These are phyloP conservation scores for Ambrosiella xylebori DNA, from an alignment of 2,329 filamentous ascomycete species.

Conservation along the genomic window DNA sequence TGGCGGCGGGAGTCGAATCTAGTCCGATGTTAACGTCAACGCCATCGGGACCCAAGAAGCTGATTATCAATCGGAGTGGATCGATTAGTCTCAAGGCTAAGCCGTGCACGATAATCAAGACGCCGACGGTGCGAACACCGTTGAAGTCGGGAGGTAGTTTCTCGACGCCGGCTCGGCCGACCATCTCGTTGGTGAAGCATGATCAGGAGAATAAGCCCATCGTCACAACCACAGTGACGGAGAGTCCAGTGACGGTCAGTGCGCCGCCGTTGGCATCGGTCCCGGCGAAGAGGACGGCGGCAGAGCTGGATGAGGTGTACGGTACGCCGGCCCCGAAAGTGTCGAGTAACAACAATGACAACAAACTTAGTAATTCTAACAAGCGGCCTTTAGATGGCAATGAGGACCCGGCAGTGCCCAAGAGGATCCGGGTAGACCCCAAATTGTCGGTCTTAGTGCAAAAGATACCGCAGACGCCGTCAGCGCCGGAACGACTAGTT, in stretches of 20 bases:
- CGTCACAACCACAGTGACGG: not conserved
- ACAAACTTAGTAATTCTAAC: not conserved
- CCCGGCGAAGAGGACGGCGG: not conserved
- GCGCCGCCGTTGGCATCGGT: not conserved
- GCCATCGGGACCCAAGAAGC: conserved; percentile 9
- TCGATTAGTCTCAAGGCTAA: conserved; percentile 12
- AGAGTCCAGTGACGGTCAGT: not conserved
- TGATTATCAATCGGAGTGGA: conserved; percentile 14
- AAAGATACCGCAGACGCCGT: not conserved
- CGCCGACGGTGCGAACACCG: not conserved
- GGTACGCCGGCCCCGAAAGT: not conserved
- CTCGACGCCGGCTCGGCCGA: conserved; percentile 5
- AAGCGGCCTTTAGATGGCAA: conserved; percentile 8
- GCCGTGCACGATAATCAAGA: conserved; percentile 6
- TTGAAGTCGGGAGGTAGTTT: not conserved
- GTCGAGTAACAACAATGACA: not conserved
- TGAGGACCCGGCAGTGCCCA: not conserved
- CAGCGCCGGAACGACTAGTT: conserved; percentile 1
- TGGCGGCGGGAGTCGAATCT: not conserved
- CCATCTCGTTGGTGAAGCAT: conserved; percentile 13
- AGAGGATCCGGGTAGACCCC: conserved; percentile 9
- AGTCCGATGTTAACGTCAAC: not conserved
- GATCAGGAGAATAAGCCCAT: conserved; percentile 6
- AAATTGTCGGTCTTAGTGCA: conserved; percentile 2
- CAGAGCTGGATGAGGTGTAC: conserved; percentile 7